Percentiles rank a stretch among this genome's conserved stretches.
These are phyloP conservation scores for Astrocystis sublimbata DNA, from an alignment of 495 filamentous ascomycete species.

Conservation along the genomic window DNA sequence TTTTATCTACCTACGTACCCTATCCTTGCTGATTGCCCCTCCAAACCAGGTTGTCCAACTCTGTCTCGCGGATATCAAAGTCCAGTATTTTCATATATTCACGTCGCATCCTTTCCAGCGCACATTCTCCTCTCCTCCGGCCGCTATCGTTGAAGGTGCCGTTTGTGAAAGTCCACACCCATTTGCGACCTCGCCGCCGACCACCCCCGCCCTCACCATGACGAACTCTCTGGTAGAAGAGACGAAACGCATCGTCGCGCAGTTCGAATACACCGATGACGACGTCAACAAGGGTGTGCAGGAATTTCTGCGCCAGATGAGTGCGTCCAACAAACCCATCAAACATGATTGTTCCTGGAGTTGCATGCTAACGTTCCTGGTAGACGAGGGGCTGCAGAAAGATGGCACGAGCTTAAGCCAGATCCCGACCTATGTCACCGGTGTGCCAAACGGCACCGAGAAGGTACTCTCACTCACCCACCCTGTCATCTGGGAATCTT, in stretches of 20 bases:
- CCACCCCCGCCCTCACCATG: slow-evolving; percentile 52
- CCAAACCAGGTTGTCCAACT: slow-evolving; percentile 30
- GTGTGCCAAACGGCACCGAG: slow-evolving; percentile 95
- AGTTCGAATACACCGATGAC: slow-evolving; percentile 83
- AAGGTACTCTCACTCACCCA: slow-evolving; percentile 57
- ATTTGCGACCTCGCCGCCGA: slow-evolving; percentile 48
- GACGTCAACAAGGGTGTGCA: slow-evolving; percentile 76
- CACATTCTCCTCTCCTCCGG: slow-evolving; percentile 44
- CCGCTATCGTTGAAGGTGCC: slow-evolving; percentile 36
- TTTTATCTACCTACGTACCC: too few relatives aligned
- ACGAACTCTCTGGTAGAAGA: slow-evolving; percentile 60
- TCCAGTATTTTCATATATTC: slow-evolving; percentile 39
- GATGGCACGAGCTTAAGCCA: slow-evolving; percentile 82
- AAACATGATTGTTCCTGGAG: not conserved
- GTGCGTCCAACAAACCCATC: slow-evolving; percentile 45
- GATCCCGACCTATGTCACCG: slow-evolving; percentile 95
- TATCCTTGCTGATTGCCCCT: slow-evolving; percentile 28
- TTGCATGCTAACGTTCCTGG: slow-evolving; percentile 16
- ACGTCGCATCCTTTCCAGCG: slow-evolving; percentile 33
- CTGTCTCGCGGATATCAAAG: slow-evolving; percentile 36
- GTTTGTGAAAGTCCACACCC: slow-evolving; percentile 50
- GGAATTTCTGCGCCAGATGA: slow-evolving; percentile 83
- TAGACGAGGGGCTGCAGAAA: slow-evolving; percentile 78
- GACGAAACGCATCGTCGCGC: slow-evolving; percentile 73
- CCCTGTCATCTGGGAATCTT: not conserved